Evolutionary conservation across 352 stramenopile genomes (phyloP), one percentile per base, ranked within the genome.

Genomic region (Phytophthora citricola): DNA sequence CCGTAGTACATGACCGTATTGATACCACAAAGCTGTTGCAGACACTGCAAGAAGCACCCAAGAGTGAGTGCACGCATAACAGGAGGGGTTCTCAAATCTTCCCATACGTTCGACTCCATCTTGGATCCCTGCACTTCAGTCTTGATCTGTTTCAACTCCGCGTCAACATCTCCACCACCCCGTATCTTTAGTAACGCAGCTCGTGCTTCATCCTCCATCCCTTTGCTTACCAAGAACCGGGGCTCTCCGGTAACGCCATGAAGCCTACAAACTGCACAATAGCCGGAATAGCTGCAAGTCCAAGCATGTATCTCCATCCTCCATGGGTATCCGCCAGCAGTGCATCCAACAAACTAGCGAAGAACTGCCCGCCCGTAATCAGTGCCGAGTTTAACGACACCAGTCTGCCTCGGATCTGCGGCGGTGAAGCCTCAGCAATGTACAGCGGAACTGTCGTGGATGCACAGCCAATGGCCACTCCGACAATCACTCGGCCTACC

Each of bases 1-100:
- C 83, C 82, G 52, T 92, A 93, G 62, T 92, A 95, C 85, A 95
- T 93, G 65, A 92, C 84, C 4, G 83, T 93, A 61, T 93, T 94
- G 66, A 94, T 93, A 31, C 85, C 85, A 41, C 79, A 91, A 36
- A 93, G 65, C 46, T 92, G 85, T 61, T 91, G 79, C 12, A 92
- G 58, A 10, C 29, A 57, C 45, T 72, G 63, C 9, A 71, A 38
- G 14, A 76, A 70, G 43, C 85, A 93, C 36, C 85, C 85, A 9
- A 93, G 49, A 3, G 78, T 29, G n/a, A 71, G 36, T 17, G 53
- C 66, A 17, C 36, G 83, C 9, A 67, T 61, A 1, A 93, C 72
- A 1, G 71, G 69, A 1, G 72, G 66, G 2, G 71, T 69, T 1
- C 58, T 61, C 27, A 73, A 43, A 27, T 89, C 75, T 12, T 73